phyloP scores from a whole-genome alignment of 2,329 filamentous ascomycete species.

The Verticillium isaacii region DNA sequence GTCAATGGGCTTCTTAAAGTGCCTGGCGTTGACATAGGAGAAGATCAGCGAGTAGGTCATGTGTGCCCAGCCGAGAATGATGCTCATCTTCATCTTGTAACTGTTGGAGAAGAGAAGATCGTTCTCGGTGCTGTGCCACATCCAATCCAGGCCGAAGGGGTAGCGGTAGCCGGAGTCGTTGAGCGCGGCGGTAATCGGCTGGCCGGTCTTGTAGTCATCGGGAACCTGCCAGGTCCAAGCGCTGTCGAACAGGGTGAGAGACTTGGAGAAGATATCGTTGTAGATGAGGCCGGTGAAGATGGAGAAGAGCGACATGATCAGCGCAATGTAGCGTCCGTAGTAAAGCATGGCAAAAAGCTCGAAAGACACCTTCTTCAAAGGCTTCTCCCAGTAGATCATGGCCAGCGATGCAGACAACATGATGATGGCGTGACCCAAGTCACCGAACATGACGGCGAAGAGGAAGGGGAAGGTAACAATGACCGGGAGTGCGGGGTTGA shows the following conservation, averaged over 20 bases:
- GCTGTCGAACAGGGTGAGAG: constrained; percentile 81
- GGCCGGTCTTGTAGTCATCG: constrained; percentile 58
- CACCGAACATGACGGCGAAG: constrained; percentile 99
- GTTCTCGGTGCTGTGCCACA: constrained; percentile 95
- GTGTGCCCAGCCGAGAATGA: constrained; percentile 93
- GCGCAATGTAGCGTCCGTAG: constrained; percentile 96
- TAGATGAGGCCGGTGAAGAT: constrained; percentile 97
- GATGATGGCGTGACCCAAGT: constrained; percentile 88
- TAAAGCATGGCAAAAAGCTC: constrained; percentile 98
- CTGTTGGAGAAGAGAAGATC: constrained; percentile 94
- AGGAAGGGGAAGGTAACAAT: constrained; percentile 99
- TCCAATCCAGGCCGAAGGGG: constrained; percentile 92
- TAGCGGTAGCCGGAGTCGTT: constrained; percentile 73
- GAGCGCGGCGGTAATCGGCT: constrained; percentile 62
- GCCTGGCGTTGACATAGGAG: constrained; percentile 85
- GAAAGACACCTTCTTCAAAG: constrained; percentile 84
- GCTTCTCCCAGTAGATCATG: constrained; percentile 97
- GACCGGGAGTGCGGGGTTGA: constrained; percentile 92
- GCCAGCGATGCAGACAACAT: constrained; percentile 79
- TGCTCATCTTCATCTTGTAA: constrained; percentile 99
- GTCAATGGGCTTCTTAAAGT: constrained; percentile 93
- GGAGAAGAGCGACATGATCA: constrained; percentile 97
- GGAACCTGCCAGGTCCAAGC: constrained; percentile 80
- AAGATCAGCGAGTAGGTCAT: constrained; percentile 98
- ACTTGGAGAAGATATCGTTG: constrained; percentile 95